Percentiles rank a stretch among this genome's conserved stretches.
Conservation (phyloP, 345 rosid species). For the Lepidium aucheri region DNA sequence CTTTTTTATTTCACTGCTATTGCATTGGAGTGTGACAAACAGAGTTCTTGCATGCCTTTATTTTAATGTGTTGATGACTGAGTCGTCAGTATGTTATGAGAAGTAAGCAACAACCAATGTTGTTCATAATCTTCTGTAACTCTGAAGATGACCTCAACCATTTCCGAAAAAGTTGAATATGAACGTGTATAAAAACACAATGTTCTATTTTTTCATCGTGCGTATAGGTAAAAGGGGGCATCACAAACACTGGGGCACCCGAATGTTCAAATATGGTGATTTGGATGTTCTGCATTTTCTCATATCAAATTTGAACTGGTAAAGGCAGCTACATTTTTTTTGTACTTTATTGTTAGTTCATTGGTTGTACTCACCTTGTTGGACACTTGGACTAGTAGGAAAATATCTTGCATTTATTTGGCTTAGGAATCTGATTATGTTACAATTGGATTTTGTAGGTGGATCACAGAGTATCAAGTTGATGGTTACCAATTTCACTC, state of each 20-base stretch:
- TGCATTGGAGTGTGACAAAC: neutral
- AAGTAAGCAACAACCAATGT: neutral
- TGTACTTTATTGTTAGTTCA: neutral
- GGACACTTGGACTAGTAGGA: neutral
- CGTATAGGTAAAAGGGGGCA: conserved; percentile 81
- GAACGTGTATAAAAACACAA: neutral
- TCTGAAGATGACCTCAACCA: conserved; percentile 1
- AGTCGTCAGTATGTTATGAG: neutral
- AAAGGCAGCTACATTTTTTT: conserved; percentile 20
- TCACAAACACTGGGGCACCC: conserved; percentile 96
- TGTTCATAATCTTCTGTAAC: neutral
- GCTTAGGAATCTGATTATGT: conserved; percentile 6
- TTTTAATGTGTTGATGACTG: neutral
- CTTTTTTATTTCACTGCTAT: neutral
- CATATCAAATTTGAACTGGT: conserved; percentile 94
- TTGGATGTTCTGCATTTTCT: conserved; percentile 86
- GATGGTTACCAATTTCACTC: conserved; percentile 98
- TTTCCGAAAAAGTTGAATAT: neutral
- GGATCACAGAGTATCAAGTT: conserved; percentile 80
- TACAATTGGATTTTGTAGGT: conserved; percentile 46
- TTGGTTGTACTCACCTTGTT: conserved; percentile 1
- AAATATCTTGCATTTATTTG: conserved; percentile 1
- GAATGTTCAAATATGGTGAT: conserved; percentile 94
- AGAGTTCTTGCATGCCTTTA: conserved; percentile 9
- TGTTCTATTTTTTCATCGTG: conserved; percentile 11